These are phyloP conservation scores for Chalciporus sphaerocephalus DNA, from an alignment of 768 basidiomycete genomes.

Conservation along the genomic window DNA sequence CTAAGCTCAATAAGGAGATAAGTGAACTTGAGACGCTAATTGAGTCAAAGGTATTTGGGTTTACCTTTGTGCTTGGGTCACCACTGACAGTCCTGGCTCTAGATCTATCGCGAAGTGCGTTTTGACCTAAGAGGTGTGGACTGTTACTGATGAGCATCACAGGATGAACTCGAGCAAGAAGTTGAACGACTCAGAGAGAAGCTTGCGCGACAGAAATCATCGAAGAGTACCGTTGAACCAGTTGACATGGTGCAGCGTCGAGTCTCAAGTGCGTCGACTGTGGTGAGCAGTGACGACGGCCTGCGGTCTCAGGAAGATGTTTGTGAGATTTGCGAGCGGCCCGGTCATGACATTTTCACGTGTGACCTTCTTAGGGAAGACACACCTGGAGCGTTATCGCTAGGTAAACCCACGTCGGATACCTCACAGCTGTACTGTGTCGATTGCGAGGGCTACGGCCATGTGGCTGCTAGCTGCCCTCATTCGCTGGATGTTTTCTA, in stretches of 20 bases:
- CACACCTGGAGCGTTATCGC: constrained; percentile 25
- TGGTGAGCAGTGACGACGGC: constrained; percentile 23
- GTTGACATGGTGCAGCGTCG: constrained; percentile 27
- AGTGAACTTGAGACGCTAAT: constrained; percentile 87
- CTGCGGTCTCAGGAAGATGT: constrained; percentile 38
- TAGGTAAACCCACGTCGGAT: constrained; percentile 11
- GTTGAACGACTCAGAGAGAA: constrained; percentile 73
- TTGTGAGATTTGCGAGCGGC: constrained; percentile 84
- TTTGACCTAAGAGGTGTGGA: background rate
- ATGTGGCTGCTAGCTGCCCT: constrained; percentile 73
- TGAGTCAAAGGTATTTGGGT: constrained; percentile 74
- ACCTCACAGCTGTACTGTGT: constrained; percentile 58
- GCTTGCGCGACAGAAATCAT: constrained; percentile 55
- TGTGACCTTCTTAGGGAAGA: constrained; percentile 72
- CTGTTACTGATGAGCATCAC: constrained; percentile 13
- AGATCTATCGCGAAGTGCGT: constrained; percentile 82
- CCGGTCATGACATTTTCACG: constrained; percentile 82
- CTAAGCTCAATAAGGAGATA: constrained; percentile 87
- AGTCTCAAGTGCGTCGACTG: constrained; percentile 20
- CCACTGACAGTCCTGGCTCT: constrained; percentile 6
- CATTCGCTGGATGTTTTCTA: constrained; percentile 86
- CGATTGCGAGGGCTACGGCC: constrained; percentile 81
- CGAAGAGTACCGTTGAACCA: constrained; percentile 42
- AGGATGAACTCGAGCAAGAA: constrained; percentile 88
- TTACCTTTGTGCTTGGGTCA: background rate